Evolutionary conservation across 1,284 basidiomycete genomes (phyloP).

Genomic region (Hemileia vastatrix): DNA sequence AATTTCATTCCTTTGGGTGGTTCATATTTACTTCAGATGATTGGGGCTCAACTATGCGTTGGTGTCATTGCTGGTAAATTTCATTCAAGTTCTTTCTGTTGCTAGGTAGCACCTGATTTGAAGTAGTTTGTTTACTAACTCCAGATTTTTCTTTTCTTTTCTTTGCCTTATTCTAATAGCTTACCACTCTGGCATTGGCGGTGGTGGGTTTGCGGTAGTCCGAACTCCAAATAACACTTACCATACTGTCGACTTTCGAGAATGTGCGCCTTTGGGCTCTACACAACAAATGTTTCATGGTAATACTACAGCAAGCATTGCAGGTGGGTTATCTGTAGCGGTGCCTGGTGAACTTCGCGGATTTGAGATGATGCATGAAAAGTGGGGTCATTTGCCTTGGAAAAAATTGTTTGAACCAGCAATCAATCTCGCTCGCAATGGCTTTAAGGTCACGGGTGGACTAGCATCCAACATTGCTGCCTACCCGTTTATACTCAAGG

Average conservation of each 20-base stretch:
- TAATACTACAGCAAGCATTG: no score
- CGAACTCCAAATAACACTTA: background rate
- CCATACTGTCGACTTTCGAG: constrained; percentile 43
- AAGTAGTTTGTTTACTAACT: no score
- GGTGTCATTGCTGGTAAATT: constrained; percentile 45
- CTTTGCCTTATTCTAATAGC: no score
- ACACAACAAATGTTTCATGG: no score
- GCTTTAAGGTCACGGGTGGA: constrained; percentile 35
- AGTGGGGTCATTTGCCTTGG: constrained; percentile 43
- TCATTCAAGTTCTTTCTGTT: no score
- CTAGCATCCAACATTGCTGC: constrained; percentile 27
- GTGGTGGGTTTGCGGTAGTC: constrained; percentile 26
- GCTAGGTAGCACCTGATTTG: no score
- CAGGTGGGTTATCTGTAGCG: constrained; percentile 36
- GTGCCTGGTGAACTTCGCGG: constrained; percentile 44
- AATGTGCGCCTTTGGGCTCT: constrained; percentile 46
- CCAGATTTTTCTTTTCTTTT: no score
- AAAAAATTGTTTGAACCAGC: constrained; percentile 36
- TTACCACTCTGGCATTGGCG: constrained; percentile 47
- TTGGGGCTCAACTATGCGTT: constrained; percentile 45
- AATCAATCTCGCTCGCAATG: constrained; percentile 35
- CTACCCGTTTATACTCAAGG: constrained; percentile 33
- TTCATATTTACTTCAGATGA: constrained; percentile 25
- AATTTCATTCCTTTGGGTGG: background rate
- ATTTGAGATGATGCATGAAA: constrained; percentile 38